Percentiles rank a stretch among this genome's conserved stretches.
Conservation (phyloP, 345 rosid species). For the Nasturtium officinale region DNA sequence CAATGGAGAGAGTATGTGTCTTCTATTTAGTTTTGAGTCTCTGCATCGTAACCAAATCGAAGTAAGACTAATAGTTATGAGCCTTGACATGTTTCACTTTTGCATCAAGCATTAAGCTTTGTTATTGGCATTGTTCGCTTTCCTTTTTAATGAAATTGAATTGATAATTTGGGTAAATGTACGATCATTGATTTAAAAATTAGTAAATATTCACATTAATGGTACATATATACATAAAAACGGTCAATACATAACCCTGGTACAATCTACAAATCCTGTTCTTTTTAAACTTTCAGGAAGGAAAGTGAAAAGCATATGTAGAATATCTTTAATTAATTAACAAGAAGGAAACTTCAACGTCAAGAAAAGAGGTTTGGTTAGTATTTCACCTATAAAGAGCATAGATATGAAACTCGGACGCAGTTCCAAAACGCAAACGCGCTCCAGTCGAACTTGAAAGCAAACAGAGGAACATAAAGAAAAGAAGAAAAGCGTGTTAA, state of each 20-base stretch:
- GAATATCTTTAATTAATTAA: constrained; percentile 11
- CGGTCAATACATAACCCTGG: constrained; percentile 21
- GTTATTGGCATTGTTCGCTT: background rate
- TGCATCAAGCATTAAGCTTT: background rate
- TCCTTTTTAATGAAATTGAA: background rate
- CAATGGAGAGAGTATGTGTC: constrained; percentile 11
- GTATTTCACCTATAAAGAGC: constrained; percentile 14
- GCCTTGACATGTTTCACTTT: background rate
- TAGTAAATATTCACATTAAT: too few relatives aligned
- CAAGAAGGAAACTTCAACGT: constrained; percentile 27
- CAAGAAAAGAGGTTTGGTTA: constrained; percentile 20
- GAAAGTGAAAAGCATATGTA: constrained; percentile 25
- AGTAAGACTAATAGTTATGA: background rate
- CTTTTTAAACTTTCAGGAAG: constrained; percentile 5
- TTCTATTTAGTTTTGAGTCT: constrained; percentile 13
- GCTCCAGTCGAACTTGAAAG: constrained; percentile 4
- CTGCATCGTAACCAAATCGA: background rate
- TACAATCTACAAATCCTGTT: constrained; percentile 21
- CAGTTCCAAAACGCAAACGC: constrained; percentile 32
- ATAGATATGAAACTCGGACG: constrained; percentile 19
- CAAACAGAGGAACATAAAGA: constrained; percentile 4
- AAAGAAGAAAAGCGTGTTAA: background rate
- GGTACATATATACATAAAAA: constrained; percentile 3
- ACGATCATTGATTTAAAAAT: background rate
- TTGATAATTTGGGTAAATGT: background rate